These are phyloP conservation scores for Parasitella parasitica DNA, from an alignment of 371 early-diverging fungal genomes.

Conservation along the genomic window DNA sequence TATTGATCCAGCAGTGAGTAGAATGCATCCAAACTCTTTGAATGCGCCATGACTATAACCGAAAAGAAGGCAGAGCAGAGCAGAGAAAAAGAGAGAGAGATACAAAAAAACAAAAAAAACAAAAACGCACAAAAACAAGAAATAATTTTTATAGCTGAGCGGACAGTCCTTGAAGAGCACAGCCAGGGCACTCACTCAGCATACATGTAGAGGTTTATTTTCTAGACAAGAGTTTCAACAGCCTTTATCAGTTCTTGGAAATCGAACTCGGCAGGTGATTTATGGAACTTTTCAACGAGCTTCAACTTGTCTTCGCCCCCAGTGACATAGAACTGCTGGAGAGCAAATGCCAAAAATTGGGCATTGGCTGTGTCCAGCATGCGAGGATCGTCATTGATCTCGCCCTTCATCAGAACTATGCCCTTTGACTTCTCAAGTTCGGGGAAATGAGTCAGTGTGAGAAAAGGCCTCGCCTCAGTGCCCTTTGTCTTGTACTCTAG, in stretches of 20 bases:
- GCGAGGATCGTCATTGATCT: constrained; percentile 58
- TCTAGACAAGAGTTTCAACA: constrained; percentile 56
- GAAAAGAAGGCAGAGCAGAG: too few species aligned
- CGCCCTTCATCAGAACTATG: constrained; percentile 92
- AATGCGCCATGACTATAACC: neutral
- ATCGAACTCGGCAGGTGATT: constrained; percentile 71
- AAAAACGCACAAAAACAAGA: too few species aligned
- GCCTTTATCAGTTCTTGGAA: constrained; percentile 72
- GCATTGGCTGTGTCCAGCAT: constrained; percentile 73
- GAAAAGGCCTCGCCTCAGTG: constrained; percentile 76
- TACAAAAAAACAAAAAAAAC: neutral
- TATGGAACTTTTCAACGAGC: constrained; percentile 80
- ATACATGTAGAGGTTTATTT: neutral
- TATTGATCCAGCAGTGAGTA: constrained; percentile 7
- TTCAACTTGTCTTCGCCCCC: constrained; percentile 66
- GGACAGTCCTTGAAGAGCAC: too few species aligned
- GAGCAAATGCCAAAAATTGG: constrained; percentile 76
- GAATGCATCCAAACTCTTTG: constrained; percentile 4
- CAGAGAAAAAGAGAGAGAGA: too few species aligned
- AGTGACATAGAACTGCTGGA: constrained; percentile 89
- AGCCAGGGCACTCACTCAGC: neutral
- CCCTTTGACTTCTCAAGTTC: constrained; percentile 78
- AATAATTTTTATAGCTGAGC: neutral
- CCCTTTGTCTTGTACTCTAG: constrained; percentile 88
- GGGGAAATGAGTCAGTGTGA: constrained; percentile 87